Evolutionary conservation across 73 alveolate species (phyloP).

Genomic region (Blepharisma stoltei): DNA sequence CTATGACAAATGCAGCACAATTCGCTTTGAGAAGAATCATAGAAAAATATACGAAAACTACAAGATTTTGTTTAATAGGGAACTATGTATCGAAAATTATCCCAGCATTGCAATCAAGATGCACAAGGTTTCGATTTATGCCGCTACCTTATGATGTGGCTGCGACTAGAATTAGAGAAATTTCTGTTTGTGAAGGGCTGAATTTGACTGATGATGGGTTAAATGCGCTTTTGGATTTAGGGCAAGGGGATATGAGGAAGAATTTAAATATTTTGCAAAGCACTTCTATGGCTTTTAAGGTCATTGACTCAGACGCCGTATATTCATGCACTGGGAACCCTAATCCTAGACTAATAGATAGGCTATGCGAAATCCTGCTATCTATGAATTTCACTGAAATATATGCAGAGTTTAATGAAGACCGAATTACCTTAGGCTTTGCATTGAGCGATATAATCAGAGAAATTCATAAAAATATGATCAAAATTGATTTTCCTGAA

Average conservation of each 20-base stretch:
- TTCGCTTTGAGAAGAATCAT: conserved; percentile 94
- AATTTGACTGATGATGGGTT: conserved; percentile 50
- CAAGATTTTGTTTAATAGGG: conserved; percentile 94
- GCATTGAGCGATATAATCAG: conserved; percentile 65
- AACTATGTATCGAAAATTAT: conserved; percentile 92
- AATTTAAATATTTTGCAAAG: conserved; percentile 86
- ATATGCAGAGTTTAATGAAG: conserved; percentile 28
- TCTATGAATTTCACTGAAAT: conserved; percentile 38
- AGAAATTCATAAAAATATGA: conserved; percentile 54
- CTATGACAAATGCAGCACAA: conserved; percentile 94
- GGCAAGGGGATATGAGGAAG: conserved; percentile 97
- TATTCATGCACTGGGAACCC: conserved; percentile 92
- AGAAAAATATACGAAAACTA: conserved; percentile 91
- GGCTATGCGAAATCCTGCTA: conserved; percentile 35
- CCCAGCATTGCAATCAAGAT: conserved; percentile 94
- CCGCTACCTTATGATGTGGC: conserved; percentile 72
- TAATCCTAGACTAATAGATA: conserved; percentile 63
- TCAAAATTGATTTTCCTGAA: conserved; percentile 42
- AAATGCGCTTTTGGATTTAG: conserved; percentile 71
- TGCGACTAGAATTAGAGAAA: conserved; percentile 57
- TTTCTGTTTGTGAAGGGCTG: conserved; percentile 67
- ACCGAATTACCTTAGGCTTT: conserved; percentile 39
- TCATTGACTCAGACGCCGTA: conserved; percentile 61
- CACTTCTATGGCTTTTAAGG: conserved; percentile 64
- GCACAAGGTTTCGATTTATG: conserved; percentile 92